Percentiles rank a stretch among this genome's conserved stretches.
Conservation (phyloP, 2,329 filamentous ascomycete genomes). For the Aspergillus ibericus region DNA sequence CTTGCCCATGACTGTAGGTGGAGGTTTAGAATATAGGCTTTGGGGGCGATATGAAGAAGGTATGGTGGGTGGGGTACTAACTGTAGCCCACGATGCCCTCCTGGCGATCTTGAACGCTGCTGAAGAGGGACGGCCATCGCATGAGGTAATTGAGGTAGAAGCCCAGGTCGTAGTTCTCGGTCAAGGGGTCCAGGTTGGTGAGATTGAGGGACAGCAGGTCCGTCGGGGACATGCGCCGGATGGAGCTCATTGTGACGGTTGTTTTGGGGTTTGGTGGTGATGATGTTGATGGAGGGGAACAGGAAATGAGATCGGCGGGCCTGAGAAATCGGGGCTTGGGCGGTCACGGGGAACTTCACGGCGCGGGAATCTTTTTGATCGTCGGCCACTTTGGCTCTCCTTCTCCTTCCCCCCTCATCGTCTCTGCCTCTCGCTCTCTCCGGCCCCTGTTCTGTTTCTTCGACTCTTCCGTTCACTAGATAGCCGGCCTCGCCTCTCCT, state of each 20-base stretch:
- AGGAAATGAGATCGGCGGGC: conserved; percentile 7
- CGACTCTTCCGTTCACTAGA: not conserved
- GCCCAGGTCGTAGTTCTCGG: conserved; percentile 93
- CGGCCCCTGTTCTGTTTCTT: not conserved
- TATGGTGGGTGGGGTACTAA: conserved; percentile 46
- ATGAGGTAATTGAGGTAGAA: conserved; percentile 97
- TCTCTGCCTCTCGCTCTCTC: not conserved
- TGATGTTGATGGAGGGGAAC: not conserved
- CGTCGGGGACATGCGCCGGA: conserved; percentile 78
- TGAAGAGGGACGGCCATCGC: conserved; percentile 93
- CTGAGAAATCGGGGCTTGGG: conserved; percentile 23
- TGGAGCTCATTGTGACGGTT: conserved; percentile 66
- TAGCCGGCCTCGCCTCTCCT: not conserved
- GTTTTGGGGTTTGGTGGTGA: not conserved
- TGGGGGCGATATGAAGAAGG: not conserved
- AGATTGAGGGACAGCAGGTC: conserved; percentile 89
- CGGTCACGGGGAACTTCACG: conserved; percentile 24
- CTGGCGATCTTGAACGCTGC: conserved; percentile 79
- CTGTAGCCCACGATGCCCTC: conserved; percentile 95
- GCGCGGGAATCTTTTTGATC: conserved; percentile 3
- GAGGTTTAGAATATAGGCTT: too few relatives aligned
- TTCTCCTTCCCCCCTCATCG: not conserved
- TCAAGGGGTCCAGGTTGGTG: conserved; percentile 92
- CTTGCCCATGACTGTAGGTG: conserved; percentile 82
- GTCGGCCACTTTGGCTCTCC: not conserved